These are phyloP conservation scores for Nitzschia sp. DNA, from an alignment of 108 stramenopile species.

Conservation along the genomic window DNA sequence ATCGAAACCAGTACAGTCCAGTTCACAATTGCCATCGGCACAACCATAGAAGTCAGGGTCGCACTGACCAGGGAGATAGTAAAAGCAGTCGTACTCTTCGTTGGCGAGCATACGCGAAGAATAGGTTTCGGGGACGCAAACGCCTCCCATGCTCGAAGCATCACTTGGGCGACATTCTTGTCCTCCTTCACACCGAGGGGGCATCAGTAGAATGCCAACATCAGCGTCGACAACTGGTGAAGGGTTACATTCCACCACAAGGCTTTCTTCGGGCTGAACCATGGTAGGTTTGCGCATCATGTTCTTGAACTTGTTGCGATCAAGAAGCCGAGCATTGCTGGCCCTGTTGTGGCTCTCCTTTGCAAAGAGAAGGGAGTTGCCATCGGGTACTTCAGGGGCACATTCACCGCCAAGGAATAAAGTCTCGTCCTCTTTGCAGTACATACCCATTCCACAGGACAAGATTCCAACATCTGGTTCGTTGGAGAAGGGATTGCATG, in stretches of 20 bases:
- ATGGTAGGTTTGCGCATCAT: background rate
- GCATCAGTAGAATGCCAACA: background rate
- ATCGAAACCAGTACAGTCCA: background rate
- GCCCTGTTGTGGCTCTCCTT: background rate
- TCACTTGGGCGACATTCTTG: background rate
- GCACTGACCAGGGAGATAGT: background rate
- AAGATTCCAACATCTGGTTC: background rate
- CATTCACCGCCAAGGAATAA: too few species aligned
- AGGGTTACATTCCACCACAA: background rate
- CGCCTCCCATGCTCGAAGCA: conserved; percentile 6
- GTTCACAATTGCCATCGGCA: background rate
- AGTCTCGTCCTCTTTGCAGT: too few species aligned
- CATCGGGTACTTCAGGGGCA: too few species aligned
- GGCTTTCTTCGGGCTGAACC: background rate
- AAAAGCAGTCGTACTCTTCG: background rate
- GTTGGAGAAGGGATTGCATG: background rate
- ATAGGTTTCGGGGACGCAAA: background rate
- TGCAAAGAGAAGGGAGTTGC: too few species aligned
- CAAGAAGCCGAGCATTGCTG: background rate
- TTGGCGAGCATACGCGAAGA: background rate
- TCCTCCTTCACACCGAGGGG: background rate
- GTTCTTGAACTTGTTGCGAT: background rate
- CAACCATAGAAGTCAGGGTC: background rate
- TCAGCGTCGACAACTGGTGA: background rate
- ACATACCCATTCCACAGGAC: too few species aligned